Evolutionary conservation across 805 yeast genomes (phyloP).

Genomic region (Kuraishia borneana): DNA sequence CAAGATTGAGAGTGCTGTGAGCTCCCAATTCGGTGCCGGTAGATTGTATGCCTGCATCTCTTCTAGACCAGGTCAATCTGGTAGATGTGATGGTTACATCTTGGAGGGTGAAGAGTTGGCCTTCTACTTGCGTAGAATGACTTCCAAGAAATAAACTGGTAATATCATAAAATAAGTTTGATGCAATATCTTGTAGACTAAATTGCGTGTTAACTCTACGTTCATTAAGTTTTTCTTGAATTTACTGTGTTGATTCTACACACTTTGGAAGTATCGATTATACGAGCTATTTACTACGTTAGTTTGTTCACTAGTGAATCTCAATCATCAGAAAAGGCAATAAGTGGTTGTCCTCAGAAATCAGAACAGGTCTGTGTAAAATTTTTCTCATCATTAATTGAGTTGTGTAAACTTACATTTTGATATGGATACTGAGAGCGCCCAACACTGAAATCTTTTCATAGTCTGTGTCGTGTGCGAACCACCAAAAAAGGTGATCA

Average conservation of each 20-base stretch:
- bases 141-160: conserved; percentile 86
- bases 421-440: background rate
- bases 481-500: too few species aligned
- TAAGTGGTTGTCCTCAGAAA: conserved; percentile 21
- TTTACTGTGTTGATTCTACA: background rate
- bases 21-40: conserved; percentile 97
- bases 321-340: conserved; percentile 23
- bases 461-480: too few species aligned
- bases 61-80: conserved; percentile 99
- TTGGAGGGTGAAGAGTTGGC: conserved; percentile 99
- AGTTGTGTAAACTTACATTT: too few species aligned
- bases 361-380: conserved; percentile 53
- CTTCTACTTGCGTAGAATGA: conserved; percentile 99
- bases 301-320: conserved; percentile 12
- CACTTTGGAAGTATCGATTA: background rate
- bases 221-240: background rate
- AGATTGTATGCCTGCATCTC: conserved; percentile 97
- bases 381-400: conserved; percentile 35
- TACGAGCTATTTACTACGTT: background rate
- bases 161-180: conserved; percentile 15
- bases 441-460: too few species aligned
- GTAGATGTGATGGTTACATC: conserved; percentile 99
- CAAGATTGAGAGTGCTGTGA: conserved; percentile 82
- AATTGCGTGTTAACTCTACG: conserved; percentile 2
- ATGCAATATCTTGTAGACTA: conserved; percentile 21